phyloP scores from a whole-genome alignment of 2,329 filamentous ascomycete species.

The Aspergillus glaucus region DNA sequence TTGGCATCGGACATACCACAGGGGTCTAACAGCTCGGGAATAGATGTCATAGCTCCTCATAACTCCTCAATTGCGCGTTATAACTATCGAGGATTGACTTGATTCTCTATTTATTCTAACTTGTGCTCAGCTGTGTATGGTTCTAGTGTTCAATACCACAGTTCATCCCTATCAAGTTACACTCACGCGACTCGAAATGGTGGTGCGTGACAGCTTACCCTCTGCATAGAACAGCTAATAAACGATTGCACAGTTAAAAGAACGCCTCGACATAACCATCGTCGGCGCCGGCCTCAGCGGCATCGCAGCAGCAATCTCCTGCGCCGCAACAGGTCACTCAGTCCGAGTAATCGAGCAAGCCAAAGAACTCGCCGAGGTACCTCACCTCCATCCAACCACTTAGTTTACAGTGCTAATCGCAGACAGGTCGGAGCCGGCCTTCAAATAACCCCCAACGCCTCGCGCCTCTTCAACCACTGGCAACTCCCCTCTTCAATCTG shows the following conservation, averaged over 20 bases:
- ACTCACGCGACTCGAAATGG: not conserved
- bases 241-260: constrained; percentile 2
- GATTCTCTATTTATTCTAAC: no score
- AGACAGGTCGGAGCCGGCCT: constrained; percentile 60
- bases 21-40: no score
- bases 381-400: not conserved
- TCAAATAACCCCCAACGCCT: constrained; percentile 43
- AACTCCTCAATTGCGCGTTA: no score
- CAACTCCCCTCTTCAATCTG: constrained; percentile 19
- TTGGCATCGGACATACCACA: no score
- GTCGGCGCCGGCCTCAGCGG: constrained; percentile 28
- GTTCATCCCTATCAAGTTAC: not conserved
- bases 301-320: constrained; percentile 24
- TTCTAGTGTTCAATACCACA: not conserved
- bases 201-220: not conserved
- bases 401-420: not conserved
- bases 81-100: no score
- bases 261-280: constrained; percentile 20
- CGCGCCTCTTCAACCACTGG: constrained; percentile 26
- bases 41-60: no score
- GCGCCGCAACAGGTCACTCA: constrained; percentile 18
- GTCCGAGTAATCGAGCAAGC: constrained; percentile 27
- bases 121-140: no score
- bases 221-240: no score
- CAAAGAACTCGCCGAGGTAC: constrained; percentile 20